Evolutionary conservation across 257 asterid genomes (phyloP), one percentile per base, ranked within the genome.

Genomic region (Penstemon barbatus): DNA sequence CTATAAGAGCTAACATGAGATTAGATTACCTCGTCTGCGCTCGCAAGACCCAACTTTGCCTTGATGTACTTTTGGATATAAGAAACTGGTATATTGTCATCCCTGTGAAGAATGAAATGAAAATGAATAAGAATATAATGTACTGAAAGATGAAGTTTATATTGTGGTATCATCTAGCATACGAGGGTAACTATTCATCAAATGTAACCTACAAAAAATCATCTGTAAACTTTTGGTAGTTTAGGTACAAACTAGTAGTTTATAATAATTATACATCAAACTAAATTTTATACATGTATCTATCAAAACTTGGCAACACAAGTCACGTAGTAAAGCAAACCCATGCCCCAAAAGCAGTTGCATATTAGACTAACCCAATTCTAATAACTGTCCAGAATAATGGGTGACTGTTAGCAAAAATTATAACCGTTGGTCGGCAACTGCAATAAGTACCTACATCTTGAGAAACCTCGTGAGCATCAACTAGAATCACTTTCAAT

Each of bases 21-120:
- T 37, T 11, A 58, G 12, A 66, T 74, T 76, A 93, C 99, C 97
- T 90, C 99, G 5, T 85, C 90, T 80, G 89, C 96, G 68, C 66
- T 83, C 37, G 83, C 57, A 51, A 93, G 96, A 73, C 85, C 89
- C 74, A 93, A 80, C 77, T 93, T 93, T 81, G 83, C 80, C 87
- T 77, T 81, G 74, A 93, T 89, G 83, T 90, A 93, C 81, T 89
- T 93, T 37, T 85, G 95, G 74, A 93, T 81, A 57, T 76, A 86
- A 15, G 91, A 90, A 79, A 90, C 85, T 3, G 96, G 87, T 65
- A 93, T 78, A 55, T 73, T 82, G 61, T 96, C 96, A 72, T 93
- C 97, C 83, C 99, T 93, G 93, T 68, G 13, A 69, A 77, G 67
- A 77, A 65, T 61, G 75, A 70, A 75, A 59, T 9, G 4, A 51